Base-by-base conservation (phyloP, 73 alveolate genomes). In the Diophrys sp. region DNA sequence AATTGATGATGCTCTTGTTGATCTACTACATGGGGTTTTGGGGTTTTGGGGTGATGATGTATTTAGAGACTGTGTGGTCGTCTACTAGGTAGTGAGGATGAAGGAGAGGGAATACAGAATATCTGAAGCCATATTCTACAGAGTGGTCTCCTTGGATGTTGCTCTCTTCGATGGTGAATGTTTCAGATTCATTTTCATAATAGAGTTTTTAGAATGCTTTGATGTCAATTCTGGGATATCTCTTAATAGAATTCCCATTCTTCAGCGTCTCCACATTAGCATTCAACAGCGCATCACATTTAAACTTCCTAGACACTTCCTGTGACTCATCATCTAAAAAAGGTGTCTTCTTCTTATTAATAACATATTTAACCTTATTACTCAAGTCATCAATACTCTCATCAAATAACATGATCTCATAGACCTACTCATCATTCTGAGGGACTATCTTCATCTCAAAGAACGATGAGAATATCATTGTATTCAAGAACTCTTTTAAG, bases 401-500 rank as follows among this genome's bases (percentile, higher is more conserved):
- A 23, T 82, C 90, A 82, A 82, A 82, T 68, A 82, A 68, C 8
- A 73, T 27, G 23, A 66, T 31, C 18, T 82, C 90, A 25, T 73
- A 56, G 27, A 75, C 27, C 23, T 82, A 77, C 24, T 56, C 73
- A 23, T 73, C 70, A 30, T 56, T 82, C 14, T 73, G 32, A 1
- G 90, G 77, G 76, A 73, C 54, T 2, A 74, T 54, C 29, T 82
- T 82, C 56, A 69, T 73, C 70, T 82, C 90, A 14, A 82, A n/a
- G 53, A 57, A 73, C 18, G 84, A 23, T 0, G 81, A 56, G 84
- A 82, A 82, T 82, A 82, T 74, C 55, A 54, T 23, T 0, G 70
- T 57, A 23, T 74, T 54, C 0, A 74, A 27, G 70, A 82, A 82
- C 25, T 62, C 56, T 33, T 82, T 82, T 25, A 82, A 74, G 70